Evolutionary conservation across 139 green algal genomes (phyloP).

Genomic region (Choricystis sp.): DNA sequence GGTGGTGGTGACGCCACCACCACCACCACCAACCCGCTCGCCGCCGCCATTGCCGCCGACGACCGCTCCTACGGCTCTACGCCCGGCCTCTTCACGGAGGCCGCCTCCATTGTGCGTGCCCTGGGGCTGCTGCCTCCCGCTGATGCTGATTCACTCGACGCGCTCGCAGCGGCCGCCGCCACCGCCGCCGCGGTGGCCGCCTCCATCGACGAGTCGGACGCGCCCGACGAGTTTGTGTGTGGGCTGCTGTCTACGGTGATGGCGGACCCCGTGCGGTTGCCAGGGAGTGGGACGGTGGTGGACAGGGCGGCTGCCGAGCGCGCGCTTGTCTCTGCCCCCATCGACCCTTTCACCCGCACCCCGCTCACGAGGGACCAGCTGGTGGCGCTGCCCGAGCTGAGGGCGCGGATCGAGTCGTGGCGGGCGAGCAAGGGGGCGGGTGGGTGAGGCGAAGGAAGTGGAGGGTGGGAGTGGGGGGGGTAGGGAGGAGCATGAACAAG

Average conservation of each 20-base stretch:
- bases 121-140: background rate
- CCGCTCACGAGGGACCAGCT: background rate
- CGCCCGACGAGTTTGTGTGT: background rate
- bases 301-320: background rate
- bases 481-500: background rate
- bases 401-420: background rate
- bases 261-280: background rate
- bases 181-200: too few species aligned
- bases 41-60: background rate
- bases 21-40: too few species aligned
- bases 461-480: background rate
- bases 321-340: background rate
- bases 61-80: background rate
- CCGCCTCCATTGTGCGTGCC: background rate
- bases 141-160: background rate
- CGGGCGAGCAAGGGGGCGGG: too few species aligned
- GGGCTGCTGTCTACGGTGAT: background rate
- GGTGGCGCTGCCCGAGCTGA: background rate
- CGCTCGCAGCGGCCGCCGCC: background rate
- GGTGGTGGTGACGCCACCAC: background rate
- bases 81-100: background rate
- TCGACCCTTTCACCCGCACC: background rate
- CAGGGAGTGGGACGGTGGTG: background rate
- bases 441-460: background rate
- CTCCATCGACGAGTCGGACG: background rate